Evolutionary conservation across 805 yeast genomes (phyloP), one percentile per base, ranked within the genome.

Genomic region (Candida oleophila): DNA sequence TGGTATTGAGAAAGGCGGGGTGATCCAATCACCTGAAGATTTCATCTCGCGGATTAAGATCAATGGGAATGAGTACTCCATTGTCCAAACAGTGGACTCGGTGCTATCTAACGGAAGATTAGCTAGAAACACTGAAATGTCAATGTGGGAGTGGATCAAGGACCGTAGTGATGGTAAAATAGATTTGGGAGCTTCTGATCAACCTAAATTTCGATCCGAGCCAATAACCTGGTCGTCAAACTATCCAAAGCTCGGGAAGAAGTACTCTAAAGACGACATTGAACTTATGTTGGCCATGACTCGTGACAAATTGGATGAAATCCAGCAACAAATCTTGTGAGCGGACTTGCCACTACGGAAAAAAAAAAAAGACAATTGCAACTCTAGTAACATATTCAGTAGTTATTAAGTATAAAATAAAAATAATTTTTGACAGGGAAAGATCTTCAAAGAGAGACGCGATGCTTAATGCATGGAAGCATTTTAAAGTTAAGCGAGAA

Each of bases 81-180:
- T 71, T 36, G 64, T 73, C 20, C 78, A 78, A n/a, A 63, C 71
- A 22, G 54, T 70, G 22, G 68, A 67, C 15, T 58, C 74, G 9
- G 59, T 63, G 25, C 61, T 69, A 34, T 47, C 55, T 38, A 43
- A 55, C 40, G 46, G 51, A 35, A 43, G 67, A 49, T 47, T 66
- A 50, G 55, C 64, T 16, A 55, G 68, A 49, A 69, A 72, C 46
- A 78, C 81, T 49, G 90, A 87, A 62, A 70, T 75, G 15, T 74
- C 76, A 20, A 58, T 87, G 38, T 87, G 94, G 94, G 75, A 80
- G 40, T 87, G 96, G 96, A 72, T 87, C 44, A 66, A 68, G 25
- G 61, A 61, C 2, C 48, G 74, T 41, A 67, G 71, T 46, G 59
- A 56, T 1, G 55, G 49, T 20, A 50, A 53, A 37, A 45, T 36